These are phyloP conservation scores for Escovopsis sp. DNA, from an alignment of 2,329 filamentous ascomycete genomes.

Conservation along the genomic window DNA sequence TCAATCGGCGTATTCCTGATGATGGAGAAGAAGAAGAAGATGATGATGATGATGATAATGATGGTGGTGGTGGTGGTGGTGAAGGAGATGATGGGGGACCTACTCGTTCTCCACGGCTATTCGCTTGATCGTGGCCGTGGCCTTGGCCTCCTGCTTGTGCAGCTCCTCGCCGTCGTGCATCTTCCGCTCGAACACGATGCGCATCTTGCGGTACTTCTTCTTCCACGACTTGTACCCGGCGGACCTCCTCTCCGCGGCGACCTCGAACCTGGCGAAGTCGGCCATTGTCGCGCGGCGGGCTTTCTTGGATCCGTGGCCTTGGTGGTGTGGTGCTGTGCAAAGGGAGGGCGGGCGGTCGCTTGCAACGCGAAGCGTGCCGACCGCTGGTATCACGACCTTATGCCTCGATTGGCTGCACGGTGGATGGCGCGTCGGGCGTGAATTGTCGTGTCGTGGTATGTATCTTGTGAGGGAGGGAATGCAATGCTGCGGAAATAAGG, in stretches of 20 bases:
- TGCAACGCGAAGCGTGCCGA: too few relatives aligned
- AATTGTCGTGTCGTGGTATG: too few relatives aligned
- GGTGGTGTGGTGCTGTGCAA: too few relatives aligned
- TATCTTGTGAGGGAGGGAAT: too few relatives aligned
- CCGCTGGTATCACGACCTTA: too few relatives aligned
- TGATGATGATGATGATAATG: too few relatives aligned
- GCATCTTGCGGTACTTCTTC: slow-evolving; percentile 95
- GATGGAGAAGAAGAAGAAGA: neutral
- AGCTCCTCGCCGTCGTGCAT: slow-evolving; percentile 72
- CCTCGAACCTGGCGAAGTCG: slow-evolving; percentile 28
- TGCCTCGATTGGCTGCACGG: too few relatives aligned
- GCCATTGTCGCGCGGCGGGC: slow-evolving; percentile 15
- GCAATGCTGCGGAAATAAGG: too few relatives aligned
- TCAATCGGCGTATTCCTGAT: slow-evolving; percentile 5
- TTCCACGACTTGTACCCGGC: slow-evolving; percentile 56
- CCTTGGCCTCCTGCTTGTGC: slow-evolving; percentile 68
- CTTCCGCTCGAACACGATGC: slow-evolving; percentile 59
- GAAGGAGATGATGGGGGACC: slow-evolving; percentile 19
- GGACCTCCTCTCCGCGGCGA: slow-evolving; percentile 27
- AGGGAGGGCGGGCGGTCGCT: too few relatives aligned
- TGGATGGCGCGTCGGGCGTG: too few relatives aligned
- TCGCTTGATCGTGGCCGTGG: slow-evolving; percentile 65
- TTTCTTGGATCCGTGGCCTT: neutral
- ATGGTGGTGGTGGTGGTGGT: neutral
- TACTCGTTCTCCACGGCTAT: slow-evolving; percentile 90